phyloP scores from a whole-genome alignment of 805 yeast species.

The Spathaspora sp. region DNA sequence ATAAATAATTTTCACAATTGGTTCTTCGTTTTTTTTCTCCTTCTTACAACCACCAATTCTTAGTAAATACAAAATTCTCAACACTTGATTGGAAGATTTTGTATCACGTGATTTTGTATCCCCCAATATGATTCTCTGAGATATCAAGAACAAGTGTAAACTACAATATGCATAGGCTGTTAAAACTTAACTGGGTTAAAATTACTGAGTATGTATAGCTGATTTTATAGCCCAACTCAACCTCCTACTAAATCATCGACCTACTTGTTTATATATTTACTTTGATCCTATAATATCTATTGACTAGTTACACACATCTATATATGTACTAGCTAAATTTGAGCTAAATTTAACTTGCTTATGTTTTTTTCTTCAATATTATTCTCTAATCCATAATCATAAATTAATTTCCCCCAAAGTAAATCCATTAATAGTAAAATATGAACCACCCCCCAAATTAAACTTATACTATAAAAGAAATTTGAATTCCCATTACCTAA shows the following conservation, averaged over 20 bases:
- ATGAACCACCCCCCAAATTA: conserved; percentile 72
- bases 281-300: background rate
- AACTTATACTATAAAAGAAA: conserved; percentile 90
- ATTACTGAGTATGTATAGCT: too few relatives aligned
- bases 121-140: too few relatives aligned
- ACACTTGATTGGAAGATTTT: conserved; percentile 12
- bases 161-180: too few relatives aligned
- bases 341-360: conserved; percentile 13
- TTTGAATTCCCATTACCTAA: conserved; percentile 94
- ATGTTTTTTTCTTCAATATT: conserved; percentile 22
- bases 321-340: conserved; percentile 9
- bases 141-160: too few relatives aligned
- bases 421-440: conserved; percentile 69
- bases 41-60: background rate
- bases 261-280: too few relatives aligned
- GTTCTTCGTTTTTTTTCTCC: conserved; percentile 1
- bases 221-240: background rate
- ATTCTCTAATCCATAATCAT: conserved; percentile 51
- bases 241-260: too few relatives aligned
- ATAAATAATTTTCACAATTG: background rate
- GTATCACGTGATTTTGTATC: conserved; percentile 2
- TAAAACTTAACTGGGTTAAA: too few relatives aligned
- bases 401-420: conserved; percentile 72
- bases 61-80: conserved; percentile 12
- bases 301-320: too few relatives aligned